These are phyloP conservation scores for Yamadazyma conglobata DNA, from an alignment of 1,139 yeast genomes.

Conservation along the genomic window DNA sequence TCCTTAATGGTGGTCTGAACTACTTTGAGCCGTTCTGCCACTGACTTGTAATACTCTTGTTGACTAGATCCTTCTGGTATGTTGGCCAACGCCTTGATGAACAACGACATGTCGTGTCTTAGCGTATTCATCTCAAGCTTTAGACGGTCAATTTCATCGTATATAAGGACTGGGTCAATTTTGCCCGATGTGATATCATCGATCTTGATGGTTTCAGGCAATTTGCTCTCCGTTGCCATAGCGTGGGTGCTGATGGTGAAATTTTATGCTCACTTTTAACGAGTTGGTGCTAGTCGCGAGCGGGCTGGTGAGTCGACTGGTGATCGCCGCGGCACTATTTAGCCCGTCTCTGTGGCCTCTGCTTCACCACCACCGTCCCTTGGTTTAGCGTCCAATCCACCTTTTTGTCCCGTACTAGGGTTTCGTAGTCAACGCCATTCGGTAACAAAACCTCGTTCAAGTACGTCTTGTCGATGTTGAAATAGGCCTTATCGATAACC, in stretches of 20 bases:
- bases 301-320: too few species aligned
- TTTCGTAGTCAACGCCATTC: conserved; percentile 20
- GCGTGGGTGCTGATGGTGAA: too few species aligned
- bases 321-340: too few species aligned
- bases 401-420: conserved; percentile 18
- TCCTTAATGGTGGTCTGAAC: conserved; percentile 39
- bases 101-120: conserved; percentile 43
- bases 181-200: conserved; percentile 46
- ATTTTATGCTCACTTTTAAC: too few species aligned
- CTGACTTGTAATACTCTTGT: conserved; percentile 32
- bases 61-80: conserved; percentile 35
- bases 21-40: conserved; percentile 28
- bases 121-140: conserved; percentile 43
- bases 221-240: conserved; percentile 6
- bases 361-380: conserved; percentile 22
- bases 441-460: conserved; percentile 25
- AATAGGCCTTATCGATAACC: conserved; percentile 36
- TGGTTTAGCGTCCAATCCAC: conserved; percentile 28
- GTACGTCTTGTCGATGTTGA: conserved; percentile 21
- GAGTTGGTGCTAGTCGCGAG: too few species aligned
- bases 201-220: conserved; percentile 41
- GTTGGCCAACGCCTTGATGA: conserved; percentile 37
- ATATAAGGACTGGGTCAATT: conserved; percentile 36
- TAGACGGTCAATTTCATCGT: conserved; percentile 39
- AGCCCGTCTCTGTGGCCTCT: too few species aligned